Evolutionary conservation across 2,329 filamentous ascomycete species (phyloP).

Genomic region (Aspergillus sp.): DNA sequence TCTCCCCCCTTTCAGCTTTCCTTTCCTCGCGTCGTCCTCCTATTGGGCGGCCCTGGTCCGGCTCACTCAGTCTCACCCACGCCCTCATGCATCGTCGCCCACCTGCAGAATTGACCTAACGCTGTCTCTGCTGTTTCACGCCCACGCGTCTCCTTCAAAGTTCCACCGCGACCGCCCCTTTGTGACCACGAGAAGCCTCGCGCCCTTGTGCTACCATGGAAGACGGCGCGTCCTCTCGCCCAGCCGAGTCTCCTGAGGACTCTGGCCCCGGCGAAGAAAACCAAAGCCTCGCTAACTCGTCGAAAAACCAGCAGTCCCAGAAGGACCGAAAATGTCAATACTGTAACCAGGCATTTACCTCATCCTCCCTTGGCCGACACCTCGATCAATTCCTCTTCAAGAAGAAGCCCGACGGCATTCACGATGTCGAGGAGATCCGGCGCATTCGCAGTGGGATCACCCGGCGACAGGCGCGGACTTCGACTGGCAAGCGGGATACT

Average conservation of each 20-base stretch:
- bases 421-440: constrained; percentile 85
- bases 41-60: neutral
- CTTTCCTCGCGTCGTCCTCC: neutral
- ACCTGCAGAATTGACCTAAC: constrained; percentile 18
- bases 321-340: constrained; percentile 91
- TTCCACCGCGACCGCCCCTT: constrained; percentile 2
- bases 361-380: constrained; percentile 87
- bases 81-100: constrained; percentile 20
- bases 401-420: constrained; percentile 89
- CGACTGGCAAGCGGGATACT: constrained; percentile 59
- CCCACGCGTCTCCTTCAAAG: constrained; percentile 16
- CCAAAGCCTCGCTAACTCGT: constrained; percentile 27
- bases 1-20: neutral
- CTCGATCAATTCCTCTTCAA: constrained; percentile 92
- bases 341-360: constrained; percentile 87
- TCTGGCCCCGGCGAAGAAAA: constrained; percentile 40
- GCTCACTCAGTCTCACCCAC: constrained; percentile 2
- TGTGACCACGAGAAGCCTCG: constrained; percentile 5
- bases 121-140: constrained; percentile 11
- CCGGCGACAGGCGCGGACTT: constrained; percentile 73
- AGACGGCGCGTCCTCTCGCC: constrained; percentile 22
- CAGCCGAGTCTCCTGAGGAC: constrained; percentile 39
- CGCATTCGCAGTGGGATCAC: constrained; percentile 84
- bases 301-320: constrained; percentile 50
- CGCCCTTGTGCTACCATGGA: constrained; percentile 24